These are phyloP conservation scores for Lodderomyces margitis DNA, from an alignment of 1,139 yeast genomes.

Conservation along the genomic window DNA sequence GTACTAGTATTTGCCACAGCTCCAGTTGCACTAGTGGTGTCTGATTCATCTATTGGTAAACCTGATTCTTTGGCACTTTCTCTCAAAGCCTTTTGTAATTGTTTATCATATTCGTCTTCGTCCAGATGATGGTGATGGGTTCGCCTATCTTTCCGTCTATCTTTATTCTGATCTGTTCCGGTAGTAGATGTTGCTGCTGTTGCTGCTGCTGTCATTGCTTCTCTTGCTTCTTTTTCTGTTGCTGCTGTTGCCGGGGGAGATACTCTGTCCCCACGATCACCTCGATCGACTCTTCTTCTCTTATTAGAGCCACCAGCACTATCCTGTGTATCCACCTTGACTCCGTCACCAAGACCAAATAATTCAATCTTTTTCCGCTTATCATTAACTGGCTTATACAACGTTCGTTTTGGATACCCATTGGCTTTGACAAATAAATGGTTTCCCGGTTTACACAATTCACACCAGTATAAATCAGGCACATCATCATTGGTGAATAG, in stretches of 20 bases:
- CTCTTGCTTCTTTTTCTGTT: not conserved
- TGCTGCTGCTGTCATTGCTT: not conserved
- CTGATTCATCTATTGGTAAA: conserved; percentile 9
- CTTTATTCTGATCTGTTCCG: conserved; percentile 27
- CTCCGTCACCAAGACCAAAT: conserved; percentile 5
- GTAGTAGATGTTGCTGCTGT: not conserved
- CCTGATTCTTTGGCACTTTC: conserved; percentile 58
- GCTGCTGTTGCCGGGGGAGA: not conserved
- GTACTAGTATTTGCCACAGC: not conserved
- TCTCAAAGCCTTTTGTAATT: conserved; percentile 65
- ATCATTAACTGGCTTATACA: conserved; percentile 49
- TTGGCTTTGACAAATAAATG: conserved; percentile 52
- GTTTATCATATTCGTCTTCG: conserved; percentile 64
- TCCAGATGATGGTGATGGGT: conserved; percentile 19
- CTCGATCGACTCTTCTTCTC: conserved; percentile 1
- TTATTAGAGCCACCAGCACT: not conserved
- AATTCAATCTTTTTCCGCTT: conserved; percentile 47
- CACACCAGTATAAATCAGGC: conserved; percentile 95
- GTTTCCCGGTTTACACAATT: conserved; percentile 77
- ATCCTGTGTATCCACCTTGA: conserved; percentile 6
- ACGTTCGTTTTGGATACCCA: conserved; percentile 24
- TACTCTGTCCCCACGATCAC: not conserved
- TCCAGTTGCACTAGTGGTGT: conserved; percentile 1
- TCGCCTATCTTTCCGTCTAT: conserved; percentile 81
- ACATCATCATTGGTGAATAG: conserved; percentile 67